Conservation (phyloP, 1,139 yeast species). For the Geotrichum citri-aurantii region DNA sequence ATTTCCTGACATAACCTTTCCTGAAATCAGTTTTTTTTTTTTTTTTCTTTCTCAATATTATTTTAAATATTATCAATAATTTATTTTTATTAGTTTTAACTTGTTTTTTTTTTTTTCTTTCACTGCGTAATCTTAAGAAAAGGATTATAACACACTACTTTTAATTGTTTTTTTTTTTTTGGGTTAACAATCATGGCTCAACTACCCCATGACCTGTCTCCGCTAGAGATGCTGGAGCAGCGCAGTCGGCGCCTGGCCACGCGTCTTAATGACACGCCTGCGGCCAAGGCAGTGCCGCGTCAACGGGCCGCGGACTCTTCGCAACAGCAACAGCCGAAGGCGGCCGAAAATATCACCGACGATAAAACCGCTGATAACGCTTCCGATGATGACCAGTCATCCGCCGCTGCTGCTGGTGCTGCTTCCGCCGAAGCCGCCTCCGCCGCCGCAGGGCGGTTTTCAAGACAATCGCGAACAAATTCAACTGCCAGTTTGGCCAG, state of each 20-base stretch:
- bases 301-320: too few species aligned
- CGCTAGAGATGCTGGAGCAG: slow-evolving; percentile 31
- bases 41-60: too few species aligned
- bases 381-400: neutral
- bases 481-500: slow-evolving; percentile 16
- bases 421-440: too few species aligned
- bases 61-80: too few species aligned
- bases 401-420: too few species aligned
- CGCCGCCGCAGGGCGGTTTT: neutral
- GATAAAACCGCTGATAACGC: neutral
- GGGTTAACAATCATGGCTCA: slow-evolving; percentile 16
- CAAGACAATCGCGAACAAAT: slow-evolving; percentile 10
- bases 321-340: too few species aligned
- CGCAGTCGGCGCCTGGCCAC: slow-evolving; percentile 30
- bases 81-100: too few species aligned
- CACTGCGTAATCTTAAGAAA: too few species aligned
- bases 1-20: too few species aligned
- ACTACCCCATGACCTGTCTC: slow-evolving; percentile 24
- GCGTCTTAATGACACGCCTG: slow-evolving; percentile 17
- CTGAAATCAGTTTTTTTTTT: too few species aligned
- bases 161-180: too few species aligned
- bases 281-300: neutral
- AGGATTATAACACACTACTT: neutral
- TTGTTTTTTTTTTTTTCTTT: too few species aligned
- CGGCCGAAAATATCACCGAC: neutral